phyloP scores from a whole-genome alignment of 1,284 basidiomycete genomes.

The Gymnopus androsaceus region DNA sequence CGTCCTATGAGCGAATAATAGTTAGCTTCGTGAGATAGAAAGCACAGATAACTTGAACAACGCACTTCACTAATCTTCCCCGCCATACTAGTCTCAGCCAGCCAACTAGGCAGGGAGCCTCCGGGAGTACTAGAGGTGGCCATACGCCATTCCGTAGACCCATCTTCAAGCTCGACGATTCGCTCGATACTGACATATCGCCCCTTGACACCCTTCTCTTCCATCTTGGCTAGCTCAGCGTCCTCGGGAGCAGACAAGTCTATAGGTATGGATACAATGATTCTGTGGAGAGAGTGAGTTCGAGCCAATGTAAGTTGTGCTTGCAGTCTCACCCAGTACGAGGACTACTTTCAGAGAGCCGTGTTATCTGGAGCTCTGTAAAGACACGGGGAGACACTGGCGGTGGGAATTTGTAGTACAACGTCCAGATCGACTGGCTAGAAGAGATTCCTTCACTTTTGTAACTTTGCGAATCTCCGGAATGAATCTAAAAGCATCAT shows the following conservation, averaged over 20 bases:
- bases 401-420: constrained; percentile 71
- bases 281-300: constrained; percentile 35
- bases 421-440: constrained; percentile 67
- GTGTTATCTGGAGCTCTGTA: constrained; percentile 67
- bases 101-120: constrained; percentile 64
- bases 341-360: constrained; percentile 49
- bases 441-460: constrained; percentile 64
- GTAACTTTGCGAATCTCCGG: constrained; percentile 63
- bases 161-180: constrained; percentile 61
- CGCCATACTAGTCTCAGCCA: constrained; percentile 60
- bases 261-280: constrained; percentile 72
- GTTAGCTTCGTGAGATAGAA: too few species aligned
- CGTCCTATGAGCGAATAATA: too few species aligned
- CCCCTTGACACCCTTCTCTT: constrained; percentile 68
- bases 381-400: constrained; percentile 74
- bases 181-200: constrained; percentile 73
- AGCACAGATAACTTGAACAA: constrained; percentile 11
- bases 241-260: constrained; percentile 53
- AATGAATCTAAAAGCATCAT: constrained; percentile 54
- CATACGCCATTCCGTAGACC: constrained; percentile 76
- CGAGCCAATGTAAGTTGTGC: not conserved
- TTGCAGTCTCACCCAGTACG: constrained; percentile 52
- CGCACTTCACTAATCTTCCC: constrained; percentile 63
- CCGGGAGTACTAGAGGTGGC: constrained; percentile 75
- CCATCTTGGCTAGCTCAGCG: constrained; percentile 57